Evolutionary conservation across 768 basidiomycete species (phyloP), one percentile per base, ranked within the genome.

Genomic region (Rhizopogon rudus): DNA sequence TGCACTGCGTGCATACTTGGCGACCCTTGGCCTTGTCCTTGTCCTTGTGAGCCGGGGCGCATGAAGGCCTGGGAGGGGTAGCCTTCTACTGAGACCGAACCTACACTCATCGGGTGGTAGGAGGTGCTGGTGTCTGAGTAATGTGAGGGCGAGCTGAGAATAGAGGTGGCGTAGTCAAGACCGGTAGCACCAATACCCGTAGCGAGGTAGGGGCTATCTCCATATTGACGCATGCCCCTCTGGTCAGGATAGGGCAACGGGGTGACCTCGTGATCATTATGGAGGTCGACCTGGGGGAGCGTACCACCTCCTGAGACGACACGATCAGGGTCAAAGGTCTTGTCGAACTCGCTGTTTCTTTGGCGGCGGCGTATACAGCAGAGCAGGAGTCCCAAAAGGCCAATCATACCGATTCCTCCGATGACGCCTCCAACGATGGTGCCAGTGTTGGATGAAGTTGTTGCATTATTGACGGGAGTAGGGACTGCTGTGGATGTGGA

Each of bases 351-450:
- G 54, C 77, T 72, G 31, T 57, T 61, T 44, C 58, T 59, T 8
- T 35, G 46, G 2, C 63, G 58, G 20, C 53, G 61, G 6, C 68
- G 65, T 42, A 73, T 51, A 41, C 67, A 71, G 52, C 69, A 65
- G 51, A 71, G 9, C 12, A 74, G 33, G 55, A 72, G 22, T 4
- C 57, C 58, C 17, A 76, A 1, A 10, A 69, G 2, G 13, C 57
- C 37, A 20, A 79, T 39, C 2, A 63, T 56, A 1, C 59, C 69
- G 3, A 75, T 53, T 1, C 80, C 81, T 53, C 80, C 80, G 16
- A 81, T 76, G 3, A 76, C 74, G 16, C 77, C 77, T 8, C 81
- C 81, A 3, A 81, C 74, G 53, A 83, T 81, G 3, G 79, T 68
- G 29, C 72, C 77, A 3, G 66, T 61, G 33, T 16, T 61, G 29